Evolutionary conservation across 1,284 basidiomycete species (phyloP), one percentile per base, ranked within the genome.

Genomic region (Cutaneotrichosporon cutaneum): DNA sequence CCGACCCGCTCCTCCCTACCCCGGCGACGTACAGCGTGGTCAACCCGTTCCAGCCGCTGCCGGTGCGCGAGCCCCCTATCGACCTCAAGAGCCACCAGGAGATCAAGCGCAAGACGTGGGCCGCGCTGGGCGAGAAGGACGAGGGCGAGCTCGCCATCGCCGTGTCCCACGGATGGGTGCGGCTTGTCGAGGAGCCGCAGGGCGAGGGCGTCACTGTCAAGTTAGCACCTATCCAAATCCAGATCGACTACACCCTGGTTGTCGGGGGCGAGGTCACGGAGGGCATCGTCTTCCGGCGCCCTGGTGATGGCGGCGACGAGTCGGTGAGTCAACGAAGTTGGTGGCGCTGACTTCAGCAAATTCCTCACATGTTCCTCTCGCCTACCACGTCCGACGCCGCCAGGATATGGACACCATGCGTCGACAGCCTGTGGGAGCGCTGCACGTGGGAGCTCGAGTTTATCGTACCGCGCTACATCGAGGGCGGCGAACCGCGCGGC

Each of bases 391-490:
- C 92, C 6, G 92, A 96, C 73, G 86, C 92, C 13, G 92, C 95
- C 9, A 84, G 96, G 68, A 93, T 92, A 71, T 99, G 96, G 96
- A 89, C 98, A 11, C 96, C 96, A 4, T 99, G 96, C 71, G 81
- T 98, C 14, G 96, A 99, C 78, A 92, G 87, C 73, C 79, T 95
- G 14, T 97, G 93, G 91, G 95, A 97, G 78, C 88, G 92, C 72
- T 97, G 92, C 72, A 96, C 95, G 3, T 99, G 96, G 96, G 96
- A 99, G 74, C 89, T 99, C 58, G 92, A 98, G 76, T 91, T 97
- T 75, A 87, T 98, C 59, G 94, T 97, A 22, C 94, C 94, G 48
- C 86, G 89, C 62, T 89, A 87, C 69, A 82, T 95, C 11, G 89
- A 92, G 71, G 89, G 81, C n/a, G 83, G 82, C 26, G 70, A 75